Base-by-base conservation (phyloP, 371 early-diverging fungal genomes). In the Catenaria anguillulae region DNA sequence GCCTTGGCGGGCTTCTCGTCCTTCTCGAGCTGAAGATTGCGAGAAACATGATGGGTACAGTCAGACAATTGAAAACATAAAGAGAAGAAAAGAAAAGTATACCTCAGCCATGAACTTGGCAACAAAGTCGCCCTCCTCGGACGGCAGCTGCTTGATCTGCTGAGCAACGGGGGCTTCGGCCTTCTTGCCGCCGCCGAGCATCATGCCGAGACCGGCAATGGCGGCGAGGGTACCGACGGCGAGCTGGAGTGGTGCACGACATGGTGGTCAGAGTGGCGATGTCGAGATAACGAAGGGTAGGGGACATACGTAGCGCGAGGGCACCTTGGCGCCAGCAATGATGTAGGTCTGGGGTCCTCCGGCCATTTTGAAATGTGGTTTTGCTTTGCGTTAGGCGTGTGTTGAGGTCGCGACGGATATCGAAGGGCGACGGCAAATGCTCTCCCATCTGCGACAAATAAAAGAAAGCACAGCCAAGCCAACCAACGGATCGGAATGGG, bases 281-380 rank as follows among this genome's bases (percentile, higher is more conserved):
- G 37, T 37, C 37, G 37, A 8, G 8, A 13, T 8, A 37, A 13
- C 37, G 37, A 13, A 13, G 8, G 37, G 37, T 13, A 4, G 37
- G 13, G 8, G 37, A 50, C 52, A 13, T 33, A 58, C 58, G 26
- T 34, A 42, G n/a, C 58, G 36, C n/a, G 21, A 19, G 29, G 58
- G 58, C 36, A 58, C 36, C 42, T 58, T 58, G 36, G 26, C 31
- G 36, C 58, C 58, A 36, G 17, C 58, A 58, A 58, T 31, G 29
- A 58, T 58, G 43, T 58, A 58, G 26, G 58, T 58, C 31, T 36
- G 43, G 13, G 58, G 58, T 17, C 58, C 58, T 10, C 58, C 58
- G 58, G 58, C 58, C 58, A 58, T 58, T 13, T 6, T 42, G 45
- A 43, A 23, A 10, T 5, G 40, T 40, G 40, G 40, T 40, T 40